These are phyloP conservation scores for Avicennia marina DNA, from an alignment of 257 asterid genomes.

Conservation along the genomic window DNA sequence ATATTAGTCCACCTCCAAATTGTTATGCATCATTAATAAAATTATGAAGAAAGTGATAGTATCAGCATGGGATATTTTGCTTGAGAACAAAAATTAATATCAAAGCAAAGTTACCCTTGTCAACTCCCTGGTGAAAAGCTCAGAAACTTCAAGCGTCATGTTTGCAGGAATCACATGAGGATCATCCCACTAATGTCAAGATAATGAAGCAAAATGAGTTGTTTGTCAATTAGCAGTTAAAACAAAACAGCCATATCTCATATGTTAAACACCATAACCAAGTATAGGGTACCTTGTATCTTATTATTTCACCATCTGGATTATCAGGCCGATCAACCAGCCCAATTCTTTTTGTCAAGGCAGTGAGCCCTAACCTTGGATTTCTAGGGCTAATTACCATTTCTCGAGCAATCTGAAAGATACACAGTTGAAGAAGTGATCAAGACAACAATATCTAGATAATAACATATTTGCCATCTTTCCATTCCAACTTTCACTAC, in stretches of 20 bases:
- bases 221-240: conserved; percentile 7
- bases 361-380: conserved; percentile 83
- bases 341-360: conserved; percentile 78
- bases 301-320: conserved; percentile 82
- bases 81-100: conserved; percentile 2
- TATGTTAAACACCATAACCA: conserved; percentile 8
- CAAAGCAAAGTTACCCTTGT: conserved; percentile 62
- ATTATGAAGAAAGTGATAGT: not conserved
- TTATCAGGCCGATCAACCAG: conserved; percentile 69
- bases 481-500: conserved; percentile 7
- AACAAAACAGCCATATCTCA: conserved; percentile 12
- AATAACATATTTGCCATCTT: not conserved
- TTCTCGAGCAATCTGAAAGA: conserved; percentile 89
- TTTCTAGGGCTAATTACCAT: conserved; percentile 94
- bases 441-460: conserved; percentile 9
- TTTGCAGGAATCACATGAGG: conserved; percentile 80
- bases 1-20: no score
- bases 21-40: no score
- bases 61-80: not conserved
- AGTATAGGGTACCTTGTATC: conserved; percentile 57
- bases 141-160: conserved; percentile 91
- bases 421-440: conserved; percentile 13
- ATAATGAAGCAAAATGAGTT: conserved; percentile 22
- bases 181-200: conserved; percentile 83
- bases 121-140: conserved; percentile 88